Percentiles rank a stretch among this genome's conserved stretches.
Evolutionary conservation across 2,329 filamentous ascomycete genomes (phyloP).

Genomic region (Didymella pinodella): DNA sequence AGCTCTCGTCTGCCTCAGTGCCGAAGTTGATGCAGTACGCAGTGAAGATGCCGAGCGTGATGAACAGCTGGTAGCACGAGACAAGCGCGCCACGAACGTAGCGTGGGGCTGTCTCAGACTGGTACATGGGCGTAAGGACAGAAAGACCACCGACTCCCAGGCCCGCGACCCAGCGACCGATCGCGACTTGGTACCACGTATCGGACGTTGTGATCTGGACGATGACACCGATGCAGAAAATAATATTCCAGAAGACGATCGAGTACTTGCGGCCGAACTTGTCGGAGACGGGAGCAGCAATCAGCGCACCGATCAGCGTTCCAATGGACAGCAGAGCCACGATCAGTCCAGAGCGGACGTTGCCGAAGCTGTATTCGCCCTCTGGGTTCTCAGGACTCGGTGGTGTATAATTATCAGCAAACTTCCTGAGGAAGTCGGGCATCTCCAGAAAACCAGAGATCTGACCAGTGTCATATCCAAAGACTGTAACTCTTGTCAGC

Average conservation of each 20-base stretch:
- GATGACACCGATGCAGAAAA: constrained; percentile 70
- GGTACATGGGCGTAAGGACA: constrained; percentile 68
- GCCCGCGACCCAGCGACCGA: constrained; percentile 71
- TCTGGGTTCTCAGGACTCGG: constrained; percentile 16
- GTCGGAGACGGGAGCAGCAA: constrained; percentile 66
- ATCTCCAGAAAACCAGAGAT: constrained; percentile 51
- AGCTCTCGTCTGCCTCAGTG: constrained; percentile 59
- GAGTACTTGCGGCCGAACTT: constrained; percentile 67
- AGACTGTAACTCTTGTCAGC: constrained; percentile 22
- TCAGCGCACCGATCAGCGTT: constrained; percentile 75
- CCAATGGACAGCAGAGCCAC: constrained; percentile 68
- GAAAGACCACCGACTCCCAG: constrained; percentile 71
- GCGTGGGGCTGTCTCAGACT: constrained; percentile 70
- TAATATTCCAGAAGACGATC: constrained; percentile 69
- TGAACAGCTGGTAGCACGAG: constrained; percentile 71
- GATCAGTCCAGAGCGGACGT: constrained; percentile 46
- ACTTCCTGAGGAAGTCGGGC: constrained; percentile 44
- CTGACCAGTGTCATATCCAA: constrained; percentile 48
- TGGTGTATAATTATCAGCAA: constrained; percentile 33
- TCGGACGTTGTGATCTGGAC: constrained; percentile 68
- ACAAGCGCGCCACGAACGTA: constrained; percentile 71
- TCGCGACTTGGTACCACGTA: constrained; percentile 70
- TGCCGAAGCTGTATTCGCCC: constrained; percentile 39
- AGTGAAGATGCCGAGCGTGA: constrained; percentile 71
- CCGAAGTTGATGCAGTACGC: constrained; percentile 65